Evolutionary conservation across 352 stramenopile species (phyloP), one percentile per base, ranked within the genome.

Genomic region (Pythium periplocum): DNA sequence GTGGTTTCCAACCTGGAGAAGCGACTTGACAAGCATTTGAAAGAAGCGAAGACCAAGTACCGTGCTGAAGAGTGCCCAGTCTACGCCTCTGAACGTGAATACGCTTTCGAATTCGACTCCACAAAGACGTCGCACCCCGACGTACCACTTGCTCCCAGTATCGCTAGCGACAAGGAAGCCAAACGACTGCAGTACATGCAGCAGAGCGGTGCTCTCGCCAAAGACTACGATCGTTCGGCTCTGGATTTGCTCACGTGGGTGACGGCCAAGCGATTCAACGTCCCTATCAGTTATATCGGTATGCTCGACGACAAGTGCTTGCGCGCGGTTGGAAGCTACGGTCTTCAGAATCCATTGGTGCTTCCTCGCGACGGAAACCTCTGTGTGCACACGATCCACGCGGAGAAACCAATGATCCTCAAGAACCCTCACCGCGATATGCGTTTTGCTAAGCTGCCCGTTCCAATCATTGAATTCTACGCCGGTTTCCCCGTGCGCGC

Each of bases 391-490:
- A 67, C 59, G 2, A 53, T 85, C 50, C 85, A 86, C 63, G 69
- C 64, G 3, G 75, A 88, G 66, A 74, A 74, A 50, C 75, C 75
- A 4, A 60, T 88, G 57, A 61, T 88, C 34, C 48, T 86, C 53
- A 83, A 86, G 56, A 80, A 87, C 62, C 73, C 75, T 32, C 64
- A 72, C 51, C 73, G 77, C 3, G 77, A 86, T 50, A 75, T 85
- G 73, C 71, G 75, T 32, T 87, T 87, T 48, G 59, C 61, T 10
- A 65, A 86, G 40, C 70, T 83, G 64, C 53, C 70, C 41, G 66
- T 56, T 10, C 51, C 76, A 26, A 70, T 62, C 39, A 61, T 84
- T 34, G 77, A 82, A 50, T 86, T 84, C 55, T 87, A 86, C 68
- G 77, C 74, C 3, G 71, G 74, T 0, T 90, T 90, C 53, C 76